Conservation (phyloP, 805 yeast genomes). For the Kluyveromyces starmeri region DNA sequence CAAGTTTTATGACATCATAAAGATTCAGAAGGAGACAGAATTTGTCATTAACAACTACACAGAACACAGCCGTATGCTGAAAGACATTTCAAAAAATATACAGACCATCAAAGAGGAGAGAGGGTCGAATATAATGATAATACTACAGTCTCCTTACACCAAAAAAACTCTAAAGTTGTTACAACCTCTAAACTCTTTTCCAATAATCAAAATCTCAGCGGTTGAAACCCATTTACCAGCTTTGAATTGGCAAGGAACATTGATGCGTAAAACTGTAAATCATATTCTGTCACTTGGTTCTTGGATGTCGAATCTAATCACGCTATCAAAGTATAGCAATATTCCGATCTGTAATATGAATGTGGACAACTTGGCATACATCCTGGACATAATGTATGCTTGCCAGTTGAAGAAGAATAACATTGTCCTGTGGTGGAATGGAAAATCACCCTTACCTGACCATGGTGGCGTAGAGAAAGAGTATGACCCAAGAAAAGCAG, state of each 20-base stretch:
- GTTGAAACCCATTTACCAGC: slow-evolving; percentile 59
- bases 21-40: slow-evolving; percentile 41
- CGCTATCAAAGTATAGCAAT: slow-evolving; percentile 61
- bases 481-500: slow-evolving; percentile 32
- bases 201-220: slow-evolving; percentile 51
- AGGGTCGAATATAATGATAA: slow-evolving; percentile 54
- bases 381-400: slow-evolving; percentile 84
- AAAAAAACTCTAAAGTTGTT: slow-evolving; percentile 39
- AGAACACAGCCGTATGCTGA: slow-evolving; percentile 46
- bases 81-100: slow-evolving; percentile 46
- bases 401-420: slow-evolving; percentile 56
- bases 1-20: slow-evolving; percentile 38
- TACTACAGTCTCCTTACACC: slow-evolving; percentile 65
- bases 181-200: slow-evolving; percentile 44
- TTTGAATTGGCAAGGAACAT: slow-evolving; percentile 69
- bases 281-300: slow-evolving; percentile 66
- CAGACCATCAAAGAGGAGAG: slow-evolving; percentile 54
- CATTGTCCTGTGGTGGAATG: slow-evolving; percentile 91
- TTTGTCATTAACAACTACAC: slow-evolving; percentile 50
- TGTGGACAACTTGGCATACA: slow-evolving; percentile 64
- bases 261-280: slow-evolving; percentile 55
- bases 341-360: slow-evolving; percentile 83
- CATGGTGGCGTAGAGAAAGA: slow-evolving; percentile 76
- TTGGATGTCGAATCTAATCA: slow-evolving; percentile 59
- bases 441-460: slow-evolving; percentile 60